Conservation (phyloP, 2,329 filamentous ascomycete species). For the Calonectria naviculata region DNA sequence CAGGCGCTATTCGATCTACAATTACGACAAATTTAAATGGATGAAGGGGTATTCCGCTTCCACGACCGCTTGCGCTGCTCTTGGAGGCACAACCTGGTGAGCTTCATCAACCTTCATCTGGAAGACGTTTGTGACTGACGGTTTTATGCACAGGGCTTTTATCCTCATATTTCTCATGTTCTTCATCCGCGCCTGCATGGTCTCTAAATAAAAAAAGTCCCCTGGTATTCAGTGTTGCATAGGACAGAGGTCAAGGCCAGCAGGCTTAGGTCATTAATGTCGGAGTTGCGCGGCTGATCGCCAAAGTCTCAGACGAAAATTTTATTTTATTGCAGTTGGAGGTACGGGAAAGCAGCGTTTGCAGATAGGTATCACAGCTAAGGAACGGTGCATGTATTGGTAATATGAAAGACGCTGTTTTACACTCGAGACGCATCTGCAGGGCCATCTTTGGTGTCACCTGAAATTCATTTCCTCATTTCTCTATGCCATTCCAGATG, state of each 20-base stretch:
- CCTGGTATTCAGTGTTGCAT: not conserved
- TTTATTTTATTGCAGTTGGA: not conserved
- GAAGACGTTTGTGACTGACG: not conserved
- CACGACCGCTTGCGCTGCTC: conserved; percentile 51
- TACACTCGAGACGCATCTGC: not conserved
- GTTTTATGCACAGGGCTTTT: conserved; percentile 45
- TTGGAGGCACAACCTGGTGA: conserved; percentile 56
- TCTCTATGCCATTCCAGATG: not conserved
- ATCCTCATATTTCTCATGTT: conserved; percentile 51
- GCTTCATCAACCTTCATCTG: conserved; percentile 7
- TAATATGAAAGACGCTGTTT: conserved; percentile 1
- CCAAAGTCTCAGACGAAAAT: too few relatives aligned
- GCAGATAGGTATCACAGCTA: not conserved
- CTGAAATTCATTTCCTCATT: not conserved
- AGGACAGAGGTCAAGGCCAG: too few relatives aligned
- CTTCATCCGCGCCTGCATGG: conserved; percentile 50
- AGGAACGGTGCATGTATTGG: not conserved
- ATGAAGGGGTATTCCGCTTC: conserved; percentile 39
- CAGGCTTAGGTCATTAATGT: not conserved
- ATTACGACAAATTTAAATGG: conserved; percentile 19
- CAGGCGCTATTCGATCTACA: conserved; percentile 34
- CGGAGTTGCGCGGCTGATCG: not conserved
- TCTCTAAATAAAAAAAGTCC: not conserved
- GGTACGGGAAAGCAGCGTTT: not conserved
- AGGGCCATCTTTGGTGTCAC: conserved; percentile 11